Base-by-base conservation (phyloP, 2,329 filamentous ascomycete genomes). In the Emmonsiellopsis sp. region DNA sequence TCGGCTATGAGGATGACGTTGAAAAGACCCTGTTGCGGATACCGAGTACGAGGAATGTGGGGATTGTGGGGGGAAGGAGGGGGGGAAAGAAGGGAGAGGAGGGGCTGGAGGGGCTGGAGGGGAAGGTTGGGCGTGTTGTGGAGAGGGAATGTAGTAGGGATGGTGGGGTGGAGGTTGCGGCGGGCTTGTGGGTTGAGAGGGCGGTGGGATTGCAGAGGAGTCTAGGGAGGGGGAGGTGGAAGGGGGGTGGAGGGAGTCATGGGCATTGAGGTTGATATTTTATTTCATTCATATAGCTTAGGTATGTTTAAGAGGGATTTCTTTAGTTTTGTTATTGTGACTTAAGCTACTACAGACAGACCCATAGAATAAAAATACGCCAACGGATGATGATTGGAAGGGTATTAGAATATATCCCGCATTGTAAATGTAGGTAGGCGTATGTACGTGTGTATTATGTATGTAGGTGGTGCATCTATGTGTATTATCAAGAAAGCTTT, bases 21-120 rank as follows among this genome's bases (percentile, higher is more conserved):
- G 89, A 97, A 69, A 87, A 80, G 57, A 92, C 95, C 62, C 84
- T 93, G 75, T 70, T 98, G 62, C 78, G 92, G 45, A 97, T 98
- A 57, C 93, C 93, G 4, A 56, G 58, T 46, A 53, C 58, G 45
- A 55, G 60, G 39, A 52, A 57, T 37, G 56, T 62, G 34, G 54
- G 55, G 10, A 47, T 61, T 42, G 54, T 60, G 43, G 50, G 56
- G 33, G 45, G 59, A 3, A 39, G 58, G 37, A 55, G 53, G 32
- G n/a, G 82, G 80, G 31, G 21, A 10, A 43, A 6, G 46, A 48
- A 53, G 37, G 32, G 27, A 9, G 11, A 32, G 33, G 40, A 27
- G 7, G 33, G 17, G 49, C 5, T 9, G 17, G 32, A 44, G 14
- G 34, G 5, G 9, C 37, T 21, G 37, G 36, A 9, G 45, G 77